Base-by-base conservation (phyloP, 768 basidiomycete genomes). In the Cyclocybe aegerita region DNA sequence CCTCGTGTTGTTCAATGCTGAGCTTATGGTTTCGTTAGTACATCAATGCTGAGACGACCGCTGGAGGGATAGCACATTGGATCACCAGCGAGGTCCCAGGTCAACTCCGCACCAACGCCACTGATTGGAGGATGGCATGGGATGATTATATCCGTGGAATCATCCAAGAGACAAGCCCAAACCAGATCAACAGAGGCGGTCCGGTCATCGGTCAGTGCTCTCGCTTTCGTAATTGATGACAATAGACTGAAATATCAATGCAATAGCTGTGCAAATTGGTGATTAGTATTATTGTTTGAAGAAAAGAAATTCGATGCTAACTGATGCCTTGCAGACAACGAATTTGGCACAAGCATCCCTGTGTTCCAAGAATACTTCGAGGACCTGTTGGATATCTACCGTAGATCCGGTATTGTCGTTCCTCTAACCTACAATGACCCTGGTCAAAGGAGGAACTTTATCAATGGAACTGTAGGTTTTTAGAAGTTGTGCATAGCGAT, bases 1-100 rank as follows among this genome's bases (percentile, higher is more conserved):
- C 12, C 17, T 17, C 23, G 8, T 14, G 1, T 11, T 34, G 29
- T 32, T 31, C 5, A 46, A 14, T 7, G 3, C 23, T 40, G 12
- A 30, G 11, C 37, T 35, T 41, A 49, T 36, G 14, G 31, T 43
- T 46, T 9, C 35, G 17, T 41, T 56, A 79, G 71, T 81, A 90
- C 58, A 90, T 90, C 69, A 90, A 90, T 56, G 88, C 87, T 4
- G 89, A 91, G 63, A 89, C 87, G 0, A 83, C 85, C 9, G 90
- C 87, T 0, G 90, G 90, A 17, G 90, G 90, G 8, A 81, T 71
- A 60, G 82, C 64, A 62, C 76, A 78, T 55, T 91, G 90, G 90
- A 73, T 80, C 9, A 90, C 89, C 1, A 76, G 80, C 9, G 75
- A 82, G 58, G 80, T 88, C 11, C 76, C 81, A 3, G 86, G 85